Conservation (phyloP, 1,139 yeast genomes). For the Pichia sp. region DNA sequence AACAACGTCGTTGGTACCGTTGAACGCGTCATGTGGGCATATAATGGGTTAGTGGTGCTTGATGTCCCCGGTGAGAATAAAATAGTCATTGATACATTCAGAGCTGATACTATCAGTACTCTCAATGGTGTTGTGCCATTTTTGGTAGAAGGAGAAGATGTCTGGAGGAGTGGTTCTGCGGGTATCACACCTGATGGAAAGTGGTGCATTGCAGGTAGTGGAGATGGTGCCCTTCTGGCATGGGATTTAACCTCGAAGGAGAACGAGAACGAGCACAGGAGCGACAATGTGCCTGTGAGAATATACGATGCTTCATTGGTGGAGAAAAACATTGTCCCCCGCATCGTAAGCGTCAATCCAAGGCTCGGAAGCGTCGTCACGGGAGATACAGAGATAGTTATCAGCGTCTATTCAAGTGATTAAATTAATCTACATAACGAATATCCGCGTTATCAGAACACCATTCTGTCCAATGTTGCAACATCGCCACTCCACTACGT, state of each 20-base stretch:
- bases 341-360: conserved; percentile 72
- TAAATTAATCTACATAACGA: conserved; percentile 50
- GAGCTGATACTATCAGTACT: conserved; percentile 35
- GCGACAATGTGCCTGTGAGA: conserved; percentile 5
- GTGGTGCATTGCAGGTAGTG: conserved; percentile 53
- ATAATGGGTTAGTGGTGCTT: conserved; percentile 7
- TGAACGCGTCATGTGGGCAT: conserved; percentile 11
- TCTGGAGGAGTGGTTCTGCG: too few relatives aligned
- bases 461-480: conserved; percentile 64
- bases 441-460: conserved; percentile 63
- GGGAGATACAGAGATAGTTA: conserved; percentile 53
- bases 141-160: too few relatives aligned
- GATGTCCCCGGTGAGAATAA: conserved; percentile 31
- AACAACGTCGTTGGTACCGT: conserved; percentile 7
- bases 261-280: too few relatives aligned
- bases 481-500: conserved; percentile 31
- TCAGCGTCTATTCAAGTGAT: conserved; percentile 32
- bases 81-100: conserved; percentile 20
- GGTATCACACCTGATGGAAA: conserved; percentile 82
- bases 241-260: conserved; percentile 53
- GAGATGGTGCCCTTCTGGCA: conserved; percentile 48
- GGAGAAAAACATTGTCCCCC: conserved; percentile 39
- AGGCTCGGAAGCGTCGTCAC: conserved; percentile 70
- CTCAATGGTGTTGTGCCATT: not conserved
- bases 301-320: conserved; percentile 5